phyloP scores from a whole-genome alignment of 495 filamentous ascomycete genomes.

The Trypethelium eluteriae region DNA sequence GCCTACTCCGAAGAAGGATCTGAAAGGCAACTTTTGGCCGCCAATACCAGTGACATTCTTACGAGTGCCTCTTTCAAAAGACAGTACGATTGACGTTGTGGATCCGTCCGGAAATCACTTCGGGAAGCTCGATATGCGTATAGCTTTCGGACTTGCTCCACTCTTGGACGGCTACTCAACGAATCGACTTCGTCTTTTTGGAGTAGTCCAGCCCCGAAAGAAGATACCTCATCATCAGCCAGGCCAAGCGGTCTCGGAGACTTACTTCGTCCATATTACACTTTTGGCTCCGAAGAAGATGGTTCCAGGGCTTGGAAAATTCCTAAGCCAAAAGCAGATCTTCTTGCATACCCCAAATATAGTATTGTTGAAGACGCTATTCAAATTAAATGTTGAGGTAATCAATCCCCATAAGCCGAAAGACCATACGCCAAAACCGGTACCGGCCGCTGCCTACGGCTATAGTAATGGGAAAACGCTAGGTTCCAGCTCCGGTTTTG shows the following conservation, averaged over 20 bases:
- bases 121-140: conserved; percentile 63
- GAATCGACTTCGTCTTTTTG: conserved; percentile 55
- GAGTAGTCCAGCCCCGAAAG: conserved; percentile 55
- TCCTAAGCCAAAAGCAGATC: conserved; percentile 55
- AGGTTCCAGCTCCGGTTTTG: conserved; percentile 10
- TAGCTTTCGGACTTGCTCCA: conserved; percentile 58
- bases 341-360: conserved; percentile 41
- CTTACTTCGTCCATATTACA: conserved; percentile 57
- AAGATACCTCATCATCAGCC: conserved; percentile 49
- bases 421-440: conserved; percentile 30
- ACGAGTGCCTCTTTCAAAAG: conserved; percentile 45
- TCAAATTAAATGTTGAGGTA: conserved; percentile 55
- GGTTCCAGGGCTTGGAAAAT: conserved; percentile 54
- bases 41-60: conserved; percentile 61
- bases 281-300: conserved; percentile 71
- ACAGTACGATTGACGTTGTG: conserved; percentile 55
- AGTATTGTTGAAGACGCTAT: conserved; percentile 38
- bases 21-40: conserved; percentile 54
- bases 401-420: conserved; percentile 59
- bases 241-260: conserved; percentile 45
- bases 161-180: conserved; percentile 56
- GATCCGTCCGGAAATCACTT: conserved; percentile 65
- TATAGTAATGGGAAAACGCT: conserved; percentile 9
- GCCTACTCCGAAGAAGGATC: conserved; percentile 57
- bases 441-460: conserved; percentile 29